phyloP scores from a whole-genome alignment of 495 filamentous ascomycete genomes.

The Aspergillus asperescens region DNA sequence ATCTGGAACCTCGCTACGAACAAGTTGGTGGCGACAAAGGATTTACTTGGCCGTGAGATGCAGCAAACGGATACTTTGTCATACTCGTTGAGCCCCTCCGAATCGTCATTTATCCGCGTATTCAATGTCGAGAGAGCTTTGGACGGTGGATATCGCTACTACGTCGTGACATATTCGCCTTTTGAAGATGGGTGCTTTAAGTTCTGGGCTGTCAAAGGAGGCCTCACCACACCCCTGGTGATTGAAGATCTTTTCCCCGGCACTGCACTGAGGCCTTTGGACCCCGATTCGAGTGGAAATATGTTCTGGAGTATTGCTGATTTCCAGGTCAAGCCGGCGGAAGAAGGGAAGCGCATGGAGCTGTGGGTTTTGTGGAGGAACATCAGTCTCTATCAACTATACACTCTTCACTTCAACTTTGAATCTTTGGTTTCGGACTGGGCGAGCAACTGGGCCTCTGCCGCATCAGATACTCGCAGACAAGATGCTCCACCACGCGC shows the following conservation, averaged over 20 bases:
- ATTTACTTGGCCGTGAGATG: conserved; percentile 58
- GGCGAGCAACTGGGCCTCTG: conserved; percentile 65
- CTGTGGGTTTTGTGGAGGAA: conserved; percentile 88
- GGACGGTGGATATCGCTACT: conserved; percentile 58
- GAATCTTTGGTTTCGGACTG: conserved; percentile 52
- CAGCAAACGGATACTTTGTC: conserved; percentile 52
- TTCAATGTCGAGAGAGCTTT: conserved; percentile 51
- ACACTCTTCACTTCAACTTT: conserved; percentile 56
- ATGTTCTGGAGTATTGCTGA: conserved; percentile 85
- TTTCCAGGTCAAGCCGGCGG: conserved; percentile 60
- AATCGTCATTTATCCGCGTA: conserved; percentile 65
- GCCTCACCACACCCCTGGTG: conserved; percentile 54
- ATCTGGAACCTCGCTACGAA: conserved; percentile 78
- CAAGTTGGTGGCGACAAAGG: conserved; percentile 62
- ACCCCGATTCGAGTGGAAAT: conserved; percentile 61
- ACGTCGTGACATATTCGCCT: conserved; percentile 81
- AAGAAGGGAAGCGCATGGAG: conserved; percentile 52
- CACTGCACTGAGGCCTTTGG: conserved; percentile 56
- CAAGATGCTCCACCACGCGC: conserved; percentile 49
- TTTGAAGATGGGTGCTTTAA: conserved; percentile 87
- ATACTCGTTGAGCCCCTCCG: conserved; percentile 73
- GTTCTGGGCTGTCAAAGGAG: conserved; percentile 76
- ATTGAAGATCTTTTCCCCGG: conserved; percentile 66
- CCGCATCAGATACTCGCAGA: conserved; percentile 57
- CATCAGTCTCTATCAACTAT: conserved; percentile 70